Base-by-base conservation (phyloP, 164 flowering plant species). In the Hamamelis virginiana region DNA sequence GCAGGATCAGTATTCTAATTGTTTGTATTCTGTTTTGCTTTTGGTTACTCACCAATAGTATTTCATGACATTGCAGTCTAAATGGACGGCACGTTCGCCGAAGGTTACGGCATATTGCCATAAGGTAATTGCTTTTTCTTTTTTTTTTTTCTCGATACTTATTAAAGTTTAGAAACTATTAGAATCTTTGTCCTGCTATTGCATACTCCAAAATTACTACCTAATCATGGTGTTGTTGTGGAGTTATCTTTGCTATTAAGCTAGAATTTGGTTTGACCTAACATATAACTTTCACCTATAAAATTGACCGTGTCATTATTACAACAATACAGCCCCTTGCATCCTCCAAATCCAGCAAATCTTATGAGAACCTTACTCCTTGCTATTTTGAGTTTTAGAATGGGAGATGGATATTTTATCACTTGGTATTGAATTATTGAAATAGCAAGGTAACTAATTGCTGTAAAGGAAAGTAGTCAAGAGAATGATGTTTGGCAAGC, bases 11-110 rank as follows among this genome's bases (percentile, higher is more conserved):
- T 69, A 11, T 22, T 41, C 26, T 52, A 12, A 62, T 8, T 28
- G 3, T 61, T 38, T 27, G 50, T 23, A 38, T 51, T 23, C 3
- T 60, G 25, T 33, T 53, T 53, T 44, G 56, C n/a, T 9, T n/a
- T 21, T 8, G 18, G 1, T 47, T 33, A 53, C 4, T 10, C 4
- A 25, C 1, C 56, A 62, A 33, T 45, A 19, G 45, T 27, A 28
- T 61, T 62, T 9, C 28, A 19, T 1, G 9, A 1, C 16, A 15
- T 69, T 81, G 76, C 91, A 95, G 98, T 69, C 83, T 95, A 68
- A 89, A 89, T 84, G 86, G 86, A 33, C 80, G 88, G 23, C 91
- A 89, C 71, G 97, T 95, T 9, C 92, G 97, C 16, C 76, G 92
- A 76, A 88, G 97, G 57, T 58, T 92, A 62, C 76, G 97, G 10